A percentile compares a stretch with the other conserved stretches of the same genome.
Evolutionary conservation across 2,329 filamentous ascomycete genomes (phyloP).

Genomic region (Huntiella moniliformis): DNA sequence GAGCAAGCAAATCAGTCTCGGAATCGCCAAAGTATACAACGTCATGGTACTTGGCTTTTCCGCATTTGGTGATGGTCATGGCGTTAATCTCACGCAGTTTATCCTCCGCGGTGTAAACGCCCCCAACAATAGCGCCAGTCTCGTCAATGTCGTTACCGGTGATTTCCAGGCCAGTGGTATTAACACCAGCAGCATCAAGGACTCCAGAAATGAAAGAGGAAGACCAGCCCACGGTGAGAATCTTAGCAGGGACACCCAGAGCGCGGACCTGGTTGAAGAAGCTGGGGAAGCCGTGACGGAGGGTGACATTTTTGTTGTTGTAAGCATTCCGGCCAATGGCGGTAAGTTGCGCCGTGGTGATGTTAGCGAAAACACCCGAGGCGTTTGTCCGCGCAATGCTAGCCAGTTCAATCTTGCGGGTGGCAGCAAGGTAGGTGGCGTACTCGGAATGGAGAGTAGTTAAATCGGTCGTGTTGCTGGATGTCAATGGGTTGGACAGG

Average conservation of each 20-base stretch:
- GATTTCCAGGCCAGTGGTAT: slow-evolving; percentile 16
- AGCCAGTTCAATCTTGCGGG: slow-evolving; percentile 25
- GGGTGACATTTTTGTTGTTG: slow-evolving; percentile 21
- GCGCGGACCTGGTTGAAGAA: slow-evolving; percentile 16
- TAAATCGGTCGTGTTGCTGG: neutral
- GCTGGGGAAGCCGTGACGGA: neutral
- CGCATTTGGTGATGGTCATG: slow-evolving; percentile 14
- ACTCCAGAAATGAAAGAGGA: slow-evolving; percentile 27
- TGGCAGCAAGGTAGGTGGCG: slow-evolving; percentile 14
- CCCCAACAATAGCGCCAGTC: slow-evolving; percentile 25
- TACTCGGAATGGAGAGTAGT: slow-evolving; percentile 23
- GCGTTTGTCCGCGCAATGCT: slow-evolving; percentile 27
- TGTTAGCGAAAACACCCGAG: slow-evolving; percentile 24
- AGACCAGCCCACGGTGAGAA: slow-evolving; percentile 35
- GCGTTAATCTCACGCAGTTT: slow-evolving; percentile 26
- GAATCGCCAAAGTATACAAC: slow-evolving; percentile 41
- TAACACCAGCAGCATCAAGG: slow-evolving; percentile 17
- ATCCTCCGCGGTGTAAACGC: slow-evolving; percentile 23
- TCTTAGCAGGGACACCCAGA: slow-evolving; percentile 22
- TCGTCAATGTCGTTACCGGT: slow-evolving; percentile 26
- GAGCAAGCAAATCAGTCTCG: slow-evolving; percentile 35
- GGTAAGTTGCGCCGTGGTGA: slow-evolving; percentile 16
- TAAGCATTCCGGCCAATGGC: slow-evolving; percentile 6
- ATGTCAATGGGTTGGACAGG: slow-evolving; percentile 18
- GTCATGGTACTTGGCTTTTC: slow-evolving; percentile 8